Percentiles rank a stretch among this genome's conserved stretches.
Evolutionary conservation across 331 rosid species (phyloP).

Genomic region (Pyrus hybrid): DNA sequence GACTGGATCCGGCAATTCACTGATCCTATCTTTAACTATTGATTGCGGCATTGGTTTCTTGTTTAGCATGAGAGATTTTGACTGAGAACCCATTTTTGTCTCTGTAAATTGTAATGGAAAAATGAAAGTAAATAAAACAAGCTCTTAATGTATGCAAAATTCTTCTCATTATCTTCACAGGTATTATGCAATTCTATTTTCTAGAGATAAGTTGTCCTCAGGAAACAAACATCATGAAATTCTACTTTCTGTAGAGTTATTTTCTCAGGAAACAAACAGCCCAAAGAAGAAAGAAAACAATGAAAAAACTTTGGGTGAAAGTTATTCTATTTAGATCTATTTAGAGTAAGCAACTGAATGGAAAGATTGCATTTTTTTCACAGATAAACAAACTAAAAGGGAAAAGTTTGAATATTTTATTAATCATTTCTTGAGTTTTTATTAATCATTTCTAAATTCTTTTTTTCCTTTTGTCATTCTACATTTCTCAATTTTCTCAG

Average conservation of each 20-base stretch:
- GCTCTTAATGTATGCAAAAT: neutral
- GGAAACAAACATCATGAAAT: neutral
- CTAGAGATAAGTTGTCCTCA: too few relatives aligned
- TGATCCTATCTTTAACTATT: neutral
- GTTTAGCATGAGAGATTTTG: neutral
- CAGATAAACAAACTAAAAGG: neutral
- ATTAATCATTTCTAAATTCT: too few relatives aligned
- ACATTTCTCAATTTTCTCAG: too few relatives aligned
- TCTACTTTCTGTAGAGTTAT: neutral
- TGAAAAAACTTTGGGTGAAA: neutral
- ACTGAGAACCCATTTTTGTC: neutral
- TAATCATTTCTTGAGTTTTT: too few relatives aligned
- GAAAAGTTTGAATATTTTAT: too few relatives aligned
- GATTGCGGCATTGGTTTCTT: neutral
- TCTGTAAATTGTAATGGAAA: neutral
- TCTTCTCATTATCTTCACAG: too few relatives aligned
- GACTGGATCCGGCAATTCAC: neutral
- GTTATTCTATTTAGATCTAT: neutral
- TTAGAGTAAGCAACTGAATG: neutral
- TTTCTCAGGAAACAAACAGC: neutral
- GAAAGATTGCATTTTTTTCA: neutral
- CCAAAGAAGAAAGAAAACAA: neutral
- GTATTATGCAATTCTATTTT: too few relatives aligned
- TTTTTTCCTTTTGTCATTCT: too few relatives aligned
- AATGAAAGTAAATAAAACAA: neutral